Base-by-base conservation (phyloP, 2,329 filamentous ascomycete species). In the Monilinia vaccinii-corymbosi region DNA sequence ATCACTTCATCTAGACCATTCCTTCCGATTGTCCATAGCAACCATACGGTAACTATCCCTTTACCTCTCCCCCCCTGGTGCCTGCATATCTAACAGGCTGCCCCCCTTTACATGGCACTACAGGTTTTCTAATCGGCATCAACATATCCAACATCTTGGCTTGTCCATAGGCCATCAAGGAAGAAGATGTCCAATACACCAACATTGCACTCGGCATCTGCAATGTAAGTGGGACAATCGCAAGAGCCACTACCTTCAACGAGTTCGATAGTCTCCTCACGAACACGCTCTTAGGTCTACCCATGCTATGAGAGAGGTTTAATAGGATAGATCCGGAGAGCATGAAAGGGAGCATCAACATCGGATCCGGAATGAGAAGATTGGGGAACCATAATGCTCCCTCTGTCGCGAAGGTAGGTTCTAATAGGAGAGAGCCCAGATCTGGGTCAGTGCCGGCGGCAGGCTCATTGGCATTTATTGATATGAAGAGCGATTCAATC, bases 321-420 rank as follows among this genome's bases (percentile, higher is more conserved):
- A 75, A 63, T 18, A 83, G 69, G 60, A 83, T 78, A 5, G 77
- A 72, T 0, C 71, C 73, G 0, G 77, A 78, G 25, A 83, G 72
- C 3, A 78, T 60, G 45, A 77, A 73, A 0, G 81, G 80, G 1
- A 85, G 73, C 2, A 75, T 64, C 2, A 77, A 71, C 3, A 75
- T 76, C 0, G 81, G 75, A 65, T 86, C 83, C 10, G 79, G 72
- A 0, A 75, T 67, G 6, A 81, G 72, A 16, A 87, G 75, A 67
- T 86, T 76, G 1, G 78, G 75, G 60, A 85, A 84, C 83, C 83
- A 87, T 2, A 83, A 73, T 3, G 78, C 75, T n/a, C 83, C 83
- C 71, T 84, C 83, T 9, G 69, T 75, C 6, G 77, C 75, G 18
- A 86, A 71, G 5, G 77, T 62, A 58, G 48, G 65, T 56, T 66